Evolutionary conservation across 371 early-diverging fungal genomes (phyloP).

Genomic region (Entomophthora muscae): DNA sequence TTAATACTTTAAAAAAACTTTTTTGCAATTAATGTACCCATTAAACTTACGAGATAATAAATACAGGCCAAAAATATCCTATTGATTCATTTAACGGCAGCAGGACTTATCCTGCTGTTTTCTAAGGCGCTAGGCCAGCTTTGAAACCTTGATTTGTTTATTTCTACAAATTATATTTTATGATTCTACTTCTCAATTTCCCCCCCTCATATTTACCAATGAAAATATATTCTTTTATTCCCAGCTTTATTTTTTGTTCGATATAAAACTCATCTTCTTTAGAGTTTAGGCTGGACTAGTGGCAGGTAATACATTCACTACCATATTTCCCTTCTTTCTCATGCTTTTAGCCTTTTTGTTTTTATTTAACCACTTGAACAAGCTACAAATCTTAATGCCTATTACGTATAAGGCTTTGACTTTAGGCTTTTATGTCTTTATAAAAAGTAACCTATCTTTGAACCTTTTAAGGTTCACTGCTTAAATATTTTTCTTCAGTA

Average conservation of each 20-base stretch:
- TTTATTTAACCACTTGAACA: no score
- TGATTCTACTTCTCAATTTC: neutral
- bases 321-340: no score
- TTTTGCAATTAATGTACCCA: neutral
- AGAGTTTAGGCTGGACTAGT: constrained; percentile 54
- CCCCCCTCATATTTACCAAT: neutral
- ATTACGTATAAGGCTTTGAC: no score
- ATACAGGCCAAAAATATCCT: neutral
- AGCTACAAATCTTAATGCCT: no score
- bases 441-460: neutral
- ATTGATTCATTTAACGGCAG: neutral
- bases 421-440: neutral
- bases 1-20: constrained; percentile 13
- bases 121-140: no score
- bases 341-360: no score
- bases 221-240: neutral
- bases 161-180: neutral
- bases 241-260: neutral
- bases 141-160: neutral
- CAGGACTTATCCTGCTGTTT: no score
- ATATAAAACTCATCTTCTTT: constrained; percentile 4
- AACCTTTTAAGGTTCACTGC: neutral
- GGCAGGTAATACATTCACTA: constrained; percentile 60
- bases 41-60: neutral
- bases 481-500: constrained; percentile 18